Percentiles rank a stretch among this genome's conserved stretches.
Evolutionary conservation across 1,284 basidiomycete genomes (phyloP).

Genomic region (Trametes sp.): DNA sequence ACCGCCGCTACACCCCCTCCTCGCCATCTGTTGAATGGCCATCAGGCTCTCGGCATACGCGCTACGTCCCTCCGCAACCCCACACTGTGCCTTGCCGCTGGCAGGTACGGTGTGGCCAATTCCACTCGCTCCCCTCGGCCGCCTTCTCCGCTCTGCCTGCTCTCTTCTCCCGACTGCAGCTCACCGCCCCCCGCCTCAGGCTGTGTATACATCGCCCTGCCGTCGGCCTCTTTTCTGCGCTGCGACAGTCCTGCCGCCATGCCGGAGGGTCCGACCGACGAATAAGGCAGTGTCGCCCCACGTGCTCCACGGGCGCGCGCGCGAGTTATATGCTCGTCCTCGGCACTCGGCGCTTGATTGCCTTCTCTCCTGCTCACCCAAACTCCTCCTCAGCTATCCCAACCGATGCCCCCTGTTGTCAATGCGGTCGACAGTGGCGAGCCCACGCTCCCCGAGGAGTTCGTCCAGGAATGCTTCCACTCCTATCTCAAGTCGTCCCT

Average conservation of each 20-base stretch:
- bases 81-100: background rate
- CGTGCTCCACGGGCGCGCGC: slow-evolving; percentile 7
- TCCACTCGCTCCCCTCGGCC: background rate
- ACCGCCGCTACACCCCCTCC: too few relatives aligned
- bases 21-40: too few relatives aligned
- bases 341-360: background rate
- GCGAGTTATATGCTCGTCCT: slow-evolving; percentile 3
- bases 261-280: slow-evolving; percentile 8
- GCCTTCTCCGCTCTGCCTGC: background rate
- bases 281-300: background rate
- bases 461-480: slow-evolving; percentile 80
- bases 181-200: background rate
- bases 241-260: slow-evolving; percentile 1
- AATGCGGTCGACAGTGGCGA: slow-evolving; percentile 26
- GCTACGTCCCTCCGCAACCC: too few relatives aligned
- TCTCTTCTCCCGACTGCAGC: background rate
- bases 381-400: background rate
- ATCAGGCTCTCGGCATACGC: too few relatives aligned
- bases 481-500: slow-evolving; percentile 80
- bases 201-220: background rate
- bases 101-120: background rate
- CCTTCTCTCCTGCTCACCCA: background rate
- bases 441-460: slow-evolving; percentile 58
- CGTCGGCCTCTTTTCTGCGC: background rate
- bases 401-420: slow-evolving; percentile 22